These are phyloP conservation scores for Linderniella brevidens DNA, from an alignment of 257 asterid species.

Conservation along the genomic window DNA sequence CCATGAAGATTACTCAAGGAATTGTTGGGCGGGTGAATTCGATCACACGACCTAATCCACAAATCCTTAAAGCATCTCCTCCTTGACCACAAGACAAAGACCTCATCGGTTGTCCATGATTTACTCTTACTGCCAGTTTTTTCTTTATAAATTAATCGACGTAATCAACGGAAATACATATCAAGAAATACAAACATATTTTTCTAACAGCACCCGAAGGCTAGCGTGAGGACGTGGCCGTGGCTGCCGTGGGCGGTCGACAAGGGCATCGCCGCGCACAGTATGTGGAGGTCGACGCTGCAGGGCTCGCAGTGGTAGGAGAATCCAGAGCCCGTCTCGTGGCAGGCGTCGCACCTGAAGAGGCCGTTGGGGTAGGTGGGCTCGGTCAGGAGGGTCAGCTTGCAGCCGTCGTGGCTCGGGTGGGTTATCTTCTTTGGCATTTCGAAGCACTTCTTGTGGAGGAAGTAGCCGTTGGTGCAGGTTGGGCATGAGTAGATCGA, in stretches of 20 bases:
- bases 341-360: neutral
- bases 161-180: too few relatives aligned
- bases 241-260: neutral
- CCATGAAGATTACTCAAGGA: too few relatives aligned
- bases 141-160: too few relatives aligned
- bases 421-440: neutral
- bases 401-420: neutral
- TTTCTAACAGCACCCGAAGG: too few relatives aligned
- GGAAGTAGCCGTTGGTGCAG: neutral
- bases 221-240: neutral
- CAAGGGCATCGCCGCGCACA: neutral
- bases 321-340: neutral
- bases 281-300: neutral
- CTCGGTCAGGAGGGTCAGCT: neutral
- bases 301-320: neutral
- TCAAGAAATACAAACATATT: too few relatives aligned
- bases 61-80: too few relatives aligned
- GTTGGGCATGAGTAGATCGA: neutral
- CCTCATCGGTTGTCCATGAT: too few relatives aligned
- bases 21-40: too few relatives aligned
- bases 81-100: too few relatives aligned
- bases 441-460: conserved; percentile 3
- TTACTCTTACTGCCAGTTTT: too few relatives aligned
- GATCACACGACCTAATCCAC: too few relatives aligned
- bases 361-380: neutral